phyloP scores from a whole-genome alignment of 2,329 filamentous ascomycete genomes.

The Calonectria hawksworthii region DNA sequence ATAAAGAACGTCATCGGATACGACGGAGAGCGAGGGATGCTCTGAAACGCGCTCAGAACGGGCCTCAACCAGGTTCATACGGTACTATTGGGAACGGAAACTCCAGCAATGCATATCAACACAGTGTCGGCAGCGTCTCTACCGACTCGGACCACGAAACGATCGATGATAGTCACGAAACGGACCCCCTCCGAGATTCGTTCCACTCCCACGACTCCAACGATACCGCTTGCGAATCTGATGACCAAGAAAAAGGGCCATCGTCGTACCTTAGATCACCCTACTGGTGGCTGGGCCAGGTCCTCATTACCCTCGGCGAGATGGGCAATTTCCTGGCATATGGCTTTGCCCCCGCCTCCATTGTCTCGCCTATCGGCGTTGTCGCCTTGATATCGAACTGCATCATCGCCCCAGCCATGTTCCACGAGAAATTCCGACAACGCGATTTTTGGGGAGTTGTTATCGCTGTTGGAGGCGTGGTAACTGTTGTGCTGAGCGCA shows the following conservation, averaged over 20 bases:
- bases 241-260: conserved; percentile 55
- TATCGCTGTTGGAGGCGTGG: conserved; percentile 87
- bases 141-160: conserved; percentile 47
- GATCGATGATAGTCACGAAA: conserved; percentile 57
- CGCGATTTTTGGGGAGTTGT: conserved; percentile 91
- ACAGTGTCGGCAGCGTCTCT: conserved; percentile 28
- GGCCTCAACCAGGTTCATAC: conserved; percentile 49
- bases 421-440: conserved; percentile 89
- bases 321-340: conserved; percentile 97
- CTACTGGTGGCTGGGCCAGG: conserved; percentile 96
- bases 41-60: conserved; percentile 60
- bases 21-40: conserved; percentile 68
- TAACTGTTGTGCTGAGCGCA: conserved; percentile 93
- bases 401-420: conserved; percentile 92
- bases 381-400: conserved; percentile 97
- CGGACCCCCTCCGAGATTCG: conserved; percentile 66
- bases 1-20: conserved; percentile 75
- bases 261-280: conserved; percentile 89
- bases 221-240: conserved; percentile 39
- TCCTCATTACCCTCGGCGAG: conserved; percentile 93
- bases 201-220: conserved; percentile 57
- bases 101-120: conserved; percentile 40
- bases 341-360: conserved; percentile 96
- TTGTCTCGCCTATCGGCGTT: conserved; percentile 96
- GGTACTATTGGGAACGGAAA: conserved; percentile 49